A percentile compares a stretch with the other conserved stretches of the same genome.
Conservation (phyloP, 768 basidiomycete genomes). For the Mycena floridula region DNA sequence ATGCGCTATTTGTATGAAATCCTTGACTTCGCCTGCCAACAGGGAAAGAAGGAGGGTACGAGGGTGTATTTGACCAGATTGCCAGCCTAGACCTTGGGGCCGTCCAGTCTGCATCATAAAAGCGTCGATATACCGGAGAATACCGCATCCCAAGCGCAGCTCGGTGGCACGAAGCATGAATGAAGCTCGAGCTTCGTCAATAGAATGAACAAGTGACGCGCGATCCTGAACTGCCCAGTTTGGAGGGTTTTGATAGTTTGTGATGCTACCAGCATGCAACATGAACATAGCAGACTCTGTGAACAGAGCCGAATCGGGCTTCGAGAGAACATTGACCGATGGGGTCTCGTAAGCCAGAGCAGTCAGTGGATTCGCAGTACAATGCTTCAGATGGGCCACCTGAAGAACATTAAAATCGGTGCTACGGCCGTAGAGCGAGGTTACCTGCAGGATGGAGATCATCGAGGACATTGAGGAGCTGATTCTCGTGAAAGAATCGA, state of each 20-base stretch:
- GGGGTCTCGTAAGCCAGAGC: conserved; percentile 30
- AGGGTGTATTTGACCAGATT: too few species aligned
- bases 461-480: conserved; percentile 51
- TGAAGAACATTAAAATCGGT: conserved; percentile 17
- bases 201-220: conserved; percentile 21
- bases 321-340: conserved; percentile 7
- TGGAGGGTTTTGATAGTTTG: conserved; percentile 7
- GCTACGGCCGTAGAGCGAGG: conserved; percentile 1
- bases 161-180: conserved; percentile 25
- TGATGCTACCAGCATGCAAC: conserved; percentile 17
- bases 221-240: conserved; percentile 22
- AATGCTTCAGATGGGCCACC: conserved; percentile 68
- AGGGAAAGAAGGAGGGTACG: too few species aligned
- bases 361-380: conserved; percentile 49
- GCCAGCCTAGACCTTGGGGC: conserved; percentile 51
- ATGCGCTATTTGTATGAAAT: too few species aligned
- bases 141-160: conserved; percentile 41
- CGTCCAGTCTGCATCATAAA: conserved; percentile 28
- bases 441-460: conserved; percentile 57
- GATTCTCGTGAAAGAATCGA: conserved; percentile 52
- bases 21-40: too few species aligned
- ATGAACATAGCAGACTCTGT: conserved; percentile 32
- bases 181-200: conserved; percentile 31
- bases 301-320: conserved; percentile 21
- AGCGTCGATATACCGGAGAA: conserved; percentile 36